A percentile compares a stretch with the other conserved stretches of the same genome.
Evolutionary conservation across 345 rosid species (phyloP).

Genomic region (Eucalyptus microcorys): DNA sequence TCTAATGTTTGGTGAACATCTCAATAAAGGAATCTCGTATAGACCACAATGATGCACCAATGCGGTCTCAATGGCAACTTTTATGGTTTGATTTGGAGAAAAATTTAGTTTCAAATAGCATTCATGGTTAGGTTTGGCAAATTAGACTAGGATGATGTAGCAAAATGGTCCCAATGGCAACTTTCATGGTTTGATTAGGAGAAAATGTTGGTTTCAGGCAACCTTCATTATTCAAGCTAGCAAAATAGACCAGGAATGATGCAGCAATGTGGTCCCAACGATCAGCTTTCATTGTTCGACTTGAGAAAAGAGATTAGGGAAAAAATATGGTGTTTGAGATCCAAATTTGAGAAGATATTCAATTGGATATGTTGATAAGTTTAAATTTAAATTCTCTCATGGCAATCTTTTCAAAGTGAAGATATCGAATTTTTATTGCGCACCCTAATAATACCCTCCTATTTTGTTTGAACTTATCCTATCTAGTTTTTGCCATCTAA

Average conservation of each 20-base stretch:
- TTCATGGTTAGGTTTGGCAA: no score
- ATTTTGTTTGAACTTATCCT: background rate
- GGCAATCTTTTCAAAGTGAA: background rate
- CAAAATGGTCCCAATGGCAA: no score
- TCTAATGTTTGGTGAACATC: background rate
- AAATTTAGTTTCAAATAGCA: no score
- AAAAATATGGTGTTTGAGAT: background rate
- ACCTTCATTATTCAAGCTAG: background rate
- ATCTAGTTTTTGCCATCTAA: background rate
- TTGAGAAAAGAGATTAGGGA: background rate
- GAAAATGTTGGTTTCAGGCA: background rate
- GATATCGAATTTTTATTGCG: background rate
- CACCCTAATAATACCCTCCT: background rate
- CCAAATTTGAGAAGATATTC: background rate
- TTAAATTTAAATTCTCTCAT: background rate
- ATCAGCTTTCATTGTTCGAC: no score
- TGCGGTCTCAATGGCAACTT: no score
- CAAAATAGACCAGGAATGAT: background rate
- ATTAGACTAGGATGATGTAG: no score
- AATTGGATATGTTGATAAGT: rapidly evolving
- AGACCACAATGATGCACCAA: no score
- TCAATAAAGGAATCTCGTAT: no score
- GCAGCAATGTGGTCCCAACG: background rate
- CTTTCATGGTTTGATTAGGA: no score
- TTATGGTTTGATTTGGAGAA: no score